A percentile compares a stretch with the other conserved stretches of the same genome.
Evolutionary conservation across 768 basidiomycete genomes (phyloP).

Genomic region (Mycena metata): DNA sequence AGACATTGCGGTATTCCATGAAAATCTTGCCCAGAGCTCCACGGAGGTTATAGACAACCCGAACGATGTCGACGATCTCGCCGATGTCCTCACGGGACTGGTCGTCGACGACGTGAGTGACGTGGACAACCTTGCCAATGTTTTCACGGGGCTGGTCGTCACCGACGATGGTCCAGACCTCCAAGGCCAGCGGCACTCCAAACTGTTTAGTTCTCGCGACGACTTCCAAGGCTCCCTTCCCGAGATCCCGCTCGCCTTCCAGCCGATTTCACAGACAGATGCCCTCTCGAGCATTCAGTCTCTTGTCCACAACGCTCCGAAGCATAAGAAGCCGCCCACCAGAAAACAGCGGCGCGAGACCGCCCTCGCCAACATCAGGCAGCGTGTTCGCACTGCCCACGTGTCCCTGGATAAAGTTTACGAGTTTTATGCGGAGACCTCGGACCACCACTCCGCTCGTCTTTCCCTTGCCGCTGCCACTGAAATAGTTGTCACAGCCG

Average conservation of each 20-base stretch:
- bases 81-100: too few relatives aligned
- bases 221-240: constrained; percentile 24
- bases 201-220: constrained; percentile 30
- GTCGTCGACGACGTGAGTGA: neutral
- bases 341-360: constrained; percentile 27
- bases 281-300: constrained; percentile 23
- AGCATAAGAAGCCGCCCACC: constrained; percentile 18
- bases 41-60: neutral
- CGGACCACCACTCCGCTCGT: constrained; percentile 27
- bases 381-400: constrained; percentile 23
- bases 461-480: constrained; percentile 28
- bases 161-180: constrained; percentile 27
- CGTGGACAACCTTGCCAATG: constrained; percentile 3
- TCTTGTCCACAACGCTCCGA: neutral
- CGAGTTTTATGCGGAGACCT: constrained; percentile 12
- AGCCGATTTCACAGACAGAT: constrained; percentile 21
- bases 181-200: constrained; percentile 31
- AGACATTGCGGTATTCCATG: too few relatives aligned
- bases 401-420: constrained; percentile 17
- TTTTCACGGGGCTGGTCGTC: constrained; percentile 18
- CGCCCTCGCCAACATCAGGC: constrained; percentile 23
- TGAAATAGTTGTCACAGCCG: constrained; percentile 23
- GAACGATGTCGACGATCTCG: neutral
- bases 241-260: constrained; percentile 1
- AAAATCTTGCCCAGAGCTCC: too few relatives aligned